Base-by-base conservation (phyloP, 257 asterid species). In the Avicennia marina region DNA sequence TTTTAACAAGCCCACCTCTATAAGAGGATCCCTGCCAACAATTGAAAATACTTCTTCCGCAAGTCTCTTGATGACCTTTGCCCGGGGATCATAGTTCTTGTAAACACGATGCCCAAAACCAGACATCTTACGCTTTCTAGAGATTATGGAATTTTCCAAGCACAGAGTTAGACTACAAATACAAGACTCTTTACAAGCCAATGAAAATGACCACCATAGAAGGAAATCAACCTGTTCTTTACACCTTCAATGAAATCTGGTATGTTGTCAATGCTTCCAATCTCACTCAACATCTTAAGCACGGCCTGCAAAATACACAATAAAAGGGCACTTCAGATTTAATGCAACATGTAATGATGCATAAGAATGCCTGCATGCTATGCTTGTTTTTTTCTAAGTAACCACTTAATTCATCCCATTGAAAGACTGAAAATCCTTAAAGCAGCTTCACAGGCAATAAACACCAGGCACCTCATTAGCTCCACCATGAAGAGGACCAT, bases 401-500 rank as follows among this genome's bases (percentile, higher is more conserved):
- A 29, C 33, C 33, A 29, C 3, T 29, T 29, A 29, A 29, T 29
- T 29, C 3, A 29, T 7, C 15, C 45, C 16, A 67, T 27, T 31
- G 39, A 27, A 29, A 56, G 31, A 21, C 58, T 33, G 13, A 20
- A 27, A 26, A 13, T 34, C 38, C 57, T 41, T n/a, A 13, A 2
- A 49, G 18, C 7, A 39, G 52, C 62, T 66, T 41, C 50, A 41
- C 0, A 52, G 21, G 42, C 15, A 61, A 33, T 42, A 51, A 53
- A 45, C 31, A 38, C 48, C 1, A 33, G 12, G 21, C 81, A 93
- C 99, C 96, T 93, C 99, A 62, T 89, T 93, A 7, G 99, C 99
- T 65, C 99, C 99, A 71, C 99, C 99, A 71, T 93, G 99, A 69
- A 93, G 97, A 40, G 99, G 97, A 54, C 99, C 99, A 77, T 93